Percentiles rank a stretch among this genome's conserved stretches.
These are phyloP conservation scores for Ogataea nitratoaversa DNA, from an alignment of 805 yeast genomes.

Conservation along the genomic window DNA sequence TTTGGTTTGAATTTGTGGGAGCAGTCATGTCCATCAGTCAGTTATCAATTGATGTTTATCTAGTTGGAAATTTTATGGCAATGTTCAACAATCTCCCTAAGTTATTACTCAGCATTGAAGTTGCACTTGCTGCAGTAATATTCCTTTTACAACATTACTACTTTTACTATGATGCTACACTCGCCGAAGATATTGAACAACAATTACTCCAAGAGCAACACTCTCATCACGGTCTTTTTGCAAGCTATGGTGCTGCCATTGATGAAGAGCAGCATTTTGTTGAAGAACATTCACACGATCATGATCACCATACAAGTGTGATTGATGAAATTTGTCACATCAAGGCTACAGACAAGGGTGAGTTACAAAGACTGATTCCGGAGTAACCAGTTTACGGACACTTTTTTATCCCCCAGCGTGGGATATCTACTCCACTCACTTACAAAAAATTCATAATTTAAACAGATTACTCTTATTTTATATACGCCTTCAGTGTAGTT, in stretches of 20 bases:
- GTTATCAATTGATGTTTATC: constrained; percentile 27
- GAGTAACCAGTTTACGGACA: background rate
- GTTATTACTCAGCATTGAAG: constrained; percentile 28
- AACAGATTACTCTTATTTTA: too few relatives aligned
- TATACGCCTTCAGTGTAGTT: too few relatives aligned
- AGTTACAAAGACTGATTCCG: constrained; percentile 23
- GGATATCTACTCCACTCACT: too few relatives aligned
- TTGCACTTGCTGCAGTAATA: constrained; percentile 25
- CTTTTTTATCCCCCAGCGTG: too few relatives aligned
- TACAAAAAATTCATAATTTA: too few relatives aligned
- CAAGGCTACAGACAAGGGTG: constrained; percentile 21
- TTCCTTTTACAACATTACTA: constrained; percentile 32
- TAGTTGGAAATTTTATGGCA: constrained; percentile 19
- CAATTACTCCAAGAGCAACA: constrained; percentile 12
- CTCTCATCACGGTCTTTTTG: constrained; percentile 1
- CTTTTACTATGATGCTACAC: constrained; percentile 14
- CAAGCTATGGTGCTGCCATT: constrained; percentile 19
- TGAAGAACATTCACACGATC: constrained; percentile 30
- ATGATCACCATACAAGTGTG: constrained; percentile 22
- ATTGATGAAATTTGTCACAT: constrained; percentile 8
- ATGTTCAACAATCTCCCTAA: constrained; percentile 32
- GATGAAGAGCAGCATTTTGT: constrained; percentile 31
- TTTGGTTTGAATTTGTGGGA: constrained; percentile 31
- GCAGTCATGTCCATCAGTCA: constrained; percentile 29
- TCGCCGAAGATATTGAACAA: constrained; percentile 19